Base-by-base conservation (phyloP, 805 yeast species). In the Metschnikowia kunwiensis region DNA sequence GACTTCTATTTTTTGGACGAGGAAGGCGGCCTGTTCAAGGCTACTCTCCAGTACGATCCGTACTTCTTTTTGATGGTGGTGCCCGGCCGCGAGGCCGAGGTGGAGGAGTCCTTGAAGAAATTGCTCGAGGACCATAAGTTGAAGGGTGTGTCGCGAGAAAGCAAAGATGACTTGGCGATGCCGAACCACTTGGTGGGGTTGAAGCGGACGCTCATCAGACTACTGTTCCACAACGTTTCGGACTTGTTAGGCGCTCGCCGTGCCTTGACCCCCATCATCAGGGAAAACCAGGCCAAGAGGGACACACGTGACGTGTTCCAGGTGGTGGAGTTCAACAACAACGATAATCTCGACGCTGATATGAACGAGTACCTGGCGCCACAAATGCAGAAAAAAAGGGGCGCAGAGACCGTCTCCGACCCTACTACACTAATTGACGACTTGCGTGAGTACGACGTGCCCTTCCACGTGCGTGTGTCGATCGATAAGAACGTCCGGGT, bases 11-110 rank as follows among this genome's bases (percentile, higher is more conserved):
- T 94, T 50, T 62, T 93, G 6, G 97, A 89, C 57, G 96, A 86
- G 52, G 97, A 89, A 57, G 99, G 99, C 31, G 98, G 97, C 5
- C 78, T 85, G 28, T 93, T 94, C 68, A 93, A 91, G 56, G 81
- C 88, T 4, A 82, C 95, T 1, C 61, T 86, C 10, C 82, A 75
- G 40, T 86, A 76, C 55, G 88, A 86, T 49, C 99, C 99, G 0
- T 93, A 93, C 58, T 85, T 93, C 53, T 75, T 82, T 34, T 63
- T 93, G 8, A 70, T 78, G 2, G 77, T 86, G 45, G 67, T 74
- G n/a, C 74, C 74, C 1, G 77, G 78, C 1, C 61, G 62, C 12
- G 86, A 80, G 42, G 60, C 76, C 2, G 97, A 86, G 45, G 86
- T 88, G 3, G 97, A 93, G 59, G 98, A 93, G 53, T 82, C 75